Conservation (phyloP, 257 asterid genomes). For the Solanum habrochaites region DNA sequence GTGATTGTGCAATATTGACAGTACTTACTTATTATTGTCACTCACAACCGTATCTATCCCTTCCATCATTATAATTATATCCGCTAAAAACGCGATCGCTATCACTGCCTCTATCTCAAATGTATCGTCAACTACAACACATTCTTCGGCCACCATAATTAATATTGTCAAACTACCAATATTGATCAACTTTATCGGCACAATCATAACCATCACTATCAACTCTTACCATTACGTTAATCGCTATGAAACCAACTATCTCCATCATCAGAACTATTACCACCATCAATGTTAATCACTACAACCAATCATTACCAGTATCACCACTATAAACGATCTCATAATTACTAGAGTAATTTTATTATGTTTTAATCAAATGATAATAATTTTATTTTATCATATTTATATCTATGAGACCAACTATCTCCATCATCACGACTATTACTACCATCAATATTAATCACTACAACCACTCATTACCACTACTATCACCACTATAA, state of each 20-base stretch:
- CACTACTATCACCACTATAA: neutral
- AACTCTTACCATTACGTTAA: neutral
- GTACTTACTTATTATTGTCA: neutral
- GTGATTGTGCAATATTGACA: neutral
- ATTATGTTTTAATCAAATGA: neutral
- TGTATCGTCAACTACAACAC: neutral
- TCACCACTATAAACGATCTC: neutral
- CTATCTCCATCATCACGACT: neutral
- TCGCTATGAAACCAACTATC: neutral
- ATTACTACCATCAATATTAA: neutral
- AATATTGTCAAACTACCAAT: neutral
- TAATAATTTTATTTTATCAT: neutral
- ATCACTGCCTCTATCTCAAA: neutral
- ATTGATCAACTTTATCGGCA: too few species aligned
- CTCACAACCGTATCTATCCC: neutral
- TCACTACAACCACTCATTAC: neutral
- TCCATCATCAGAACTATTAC: neutral
- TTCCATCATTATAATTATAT: neutral
- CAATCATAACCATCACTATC: neutral
- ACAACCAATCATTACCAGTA: neutral
- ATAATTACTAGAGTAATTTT: neutral
- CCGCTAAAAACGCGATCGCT: rapidly evolving
- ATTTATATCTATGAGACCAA: neutral
- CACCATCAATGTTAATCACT: neutral
- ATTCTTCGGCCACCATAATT: neutral